Percentiles rank a stretch among this genome's conserved stretches.
Evolutionary conservation across 805 yeast genomes (phyloP).

Genomic region (Debaryomyces hansenii): DNA sequence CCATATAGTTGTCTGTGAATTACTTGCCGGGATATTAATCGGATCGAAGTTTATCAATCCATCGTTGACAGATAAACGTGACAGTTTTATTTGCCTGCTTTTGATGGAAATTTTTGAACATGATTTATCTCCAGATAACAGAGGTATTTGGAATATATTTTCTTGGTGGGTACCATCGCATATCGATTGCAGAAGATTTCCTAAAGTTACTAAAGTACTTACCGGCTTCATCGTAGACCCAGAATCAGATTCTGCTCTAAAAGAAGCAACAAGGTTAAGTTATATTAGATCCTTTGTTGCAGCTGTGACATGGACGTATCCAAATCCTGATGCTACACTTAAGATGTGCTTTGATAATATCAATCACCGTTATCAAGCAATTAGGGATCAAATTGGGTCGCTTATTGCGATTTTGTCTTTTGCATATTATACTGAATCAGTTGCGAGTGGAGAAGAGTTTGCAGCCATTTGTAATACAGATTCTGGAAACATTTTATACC

Average conservation of each 20-base stretch:
- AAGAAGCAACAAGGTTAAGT: slow-evolving; percentile 59
- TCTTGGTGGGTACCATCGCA: slow-evolving; percentile 72
- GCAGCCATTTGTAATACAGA: slow-evolving; percentile 33
- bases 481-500: slow-evolving; percentile 32
- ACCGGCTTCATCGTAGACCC: slow-evolving; percentile 47
- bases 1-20: slow-evolving; percentile 74
- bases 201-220: slow-evolving; percentile 47
- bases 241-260: slow-evolving; percentile 61
- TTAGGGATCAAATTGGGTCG: slow-evolving; percentile 67
- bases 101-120: slow-evolving; percentile 47
- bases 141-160: slow-evolving; percentile 72
- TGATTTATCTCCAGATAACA: slow-evolving; percentile 72
- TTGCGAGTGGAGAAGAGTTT: slow-evolving; percentile 38
- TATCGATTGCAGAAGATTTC: slow-evolving; percentile 66
- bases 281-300: slow-evolving; percentile 53
- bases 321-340: slow-evolving; percentile 43
- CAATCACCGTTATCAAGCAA: slow-evolving; percentile 70
- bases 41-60: slow-evolving; percentile 45
- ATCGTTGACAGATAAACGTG: slow-evolving; percentile 37
- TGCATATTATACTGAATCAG: slow-evolving; percentile 44
- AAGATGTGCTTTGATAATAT: slow-evolving; percentile 48
- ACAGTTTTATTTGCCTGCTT: slow-evolving; percentile 45
- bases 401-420: slow-evolving; percentile 50
- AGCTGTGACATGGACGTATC: slow-evolving; percentile 55
- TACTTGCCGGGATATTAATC: slow-evolving; percentile 61